These are phyloP conservation scores for Bretziella fagacearum DNA, from an alignment of 2,329 filamentous ascomycete species.

Conservation along the genomic window DNA sequence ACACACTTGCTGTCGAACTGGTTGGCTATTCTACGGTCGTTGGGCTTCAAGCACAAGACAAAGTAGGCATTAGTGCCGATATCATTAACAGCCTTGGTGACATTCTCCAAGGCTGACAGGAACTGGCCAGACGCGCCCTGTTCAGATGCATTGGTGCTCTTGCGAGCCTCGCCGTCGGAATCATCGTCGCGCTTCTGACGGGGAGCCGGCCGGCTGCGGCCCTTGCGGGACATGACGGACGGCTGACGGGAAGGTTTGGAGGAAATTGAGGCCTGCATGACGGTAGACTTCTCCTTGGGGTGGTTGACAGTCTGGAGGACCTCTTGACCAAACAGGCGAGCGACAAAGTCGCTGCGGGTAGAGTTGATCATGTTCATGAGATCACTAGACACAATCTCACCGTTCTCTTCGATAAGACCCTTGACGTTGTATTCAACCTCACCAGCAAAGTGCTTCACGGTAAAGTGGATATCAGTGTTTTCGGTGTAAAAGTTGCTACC, in stretches of 20 bases:
- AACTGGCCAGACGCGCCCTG: slow-evolving; percentile 91
- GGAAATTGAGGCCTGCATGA: slow-evolving; percentile 91
- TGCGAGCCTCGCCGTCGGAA: slow-evolving; percentile 28
- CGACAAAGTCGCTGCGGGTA: slow-evolving; percentile 76
- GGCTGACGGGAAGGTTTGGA: slow-evolving; percentile 87
- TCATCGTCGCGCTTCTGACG: slow-evolving; percentile 26
- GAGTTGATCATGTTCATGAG: slow-evolving; percentile 84
- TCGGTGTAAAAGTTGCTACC: slow-evolving; percentile 82
- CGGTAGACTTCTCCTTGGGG: slow-evolving; percentile 72
- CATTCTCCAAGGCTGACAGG: slow-evolving; percentile 71
- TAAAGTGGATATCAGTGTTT: slow-evolving; percentile 66
- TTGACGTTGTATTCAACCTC: slow-evolving; percentile 88
- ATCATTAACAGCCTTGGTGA: slow-evolving; percentile 69
- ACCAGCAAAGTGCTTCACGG: slow-evolving; percentile 86
- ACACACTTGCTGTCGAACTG: slow-evolving; percentile 99
- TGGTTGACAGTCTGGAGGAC: slow-evolving; percentile 86
- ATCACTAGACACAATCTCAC: slow-evolving; percentile 88
- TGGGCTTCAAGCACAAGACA: slow-evolving; percentile 92
- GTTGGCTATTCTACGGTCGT: slow-evolving; percentile 90
- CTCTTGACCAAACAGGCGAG: slow-evolving; percentile 88
- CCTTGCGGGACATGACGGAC: slow-evolving; percentile 72
- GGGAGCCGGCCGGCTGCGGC: slow-evolving; percentile 23
- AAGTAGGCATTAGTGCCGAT: slow-evolving; percentile 87
- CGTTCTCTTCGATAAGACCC: slow-evolving; percentile 84
- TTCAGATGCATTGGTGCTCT: slow-evolving; percentile 34